phyloP scores from a whole-genome alignment of 306 rosid genomes.

The Quercus rubra region DNA sequence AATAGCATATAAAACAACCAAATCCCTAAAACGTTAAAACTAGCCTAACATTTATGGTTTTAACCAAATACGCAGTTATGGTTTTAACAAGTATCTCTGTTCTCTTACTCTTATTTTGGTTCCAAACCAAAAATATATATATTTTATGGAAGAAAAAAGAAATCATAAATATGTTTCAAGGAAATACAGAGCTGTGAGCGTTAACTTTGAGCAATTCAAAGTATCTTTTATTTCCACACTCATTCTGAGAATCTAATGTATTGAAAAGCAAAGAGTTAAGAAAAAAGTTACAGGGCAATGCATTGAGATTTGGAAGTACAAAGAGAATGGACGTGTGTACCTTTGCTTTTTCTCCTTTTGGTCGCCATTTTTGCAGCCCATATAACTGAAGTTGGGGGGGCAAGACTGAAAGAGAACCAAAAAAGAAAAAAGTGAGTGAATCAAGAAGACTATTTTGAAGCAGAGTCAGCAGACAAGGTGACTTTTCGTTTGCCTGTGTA shows the following conservation, averaged over 20 bases:
- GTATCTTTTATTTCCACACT: neutral
- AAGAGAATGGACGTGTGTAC: neutral
- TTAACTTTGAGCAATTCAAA: neutral
- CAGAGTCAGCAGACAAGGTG: too few relatives aligned
- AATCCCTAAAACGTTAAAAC: neutral
- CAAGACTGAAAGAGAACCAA: neutral
- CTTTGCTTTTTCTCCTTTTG: neutral
- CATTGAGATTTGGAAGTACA: neutral
- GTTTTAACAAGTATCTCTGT: neutral
- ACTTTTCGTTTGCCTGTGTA: too few relatives aligned
- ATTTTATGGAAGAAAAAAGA: too few relatives aligned
- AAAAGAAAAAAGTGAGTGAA: neutral
- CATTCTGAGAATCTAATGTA: neutral
- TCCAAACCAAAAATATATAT: neutral
- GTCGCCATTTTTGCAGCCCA: neutral
- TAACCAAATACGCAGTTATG: neutral
- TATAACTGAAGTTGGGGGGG: neutral
- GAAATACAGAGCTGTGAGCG: neutral
- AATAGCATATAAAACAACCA: neutral
- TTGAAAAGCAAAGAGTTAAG: neutral
- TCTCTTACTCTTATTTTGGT: neutral
- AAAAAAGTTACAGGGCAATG: neutral
- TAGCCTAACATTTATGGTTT: neutral
- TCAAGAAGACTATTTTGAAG: too few relatives aligned
- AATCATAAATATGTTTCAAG: neutral